phyloP scores from a whole-genome alignment of 331 rosid genomes.

The Telfairia occidentalis region DNA sequence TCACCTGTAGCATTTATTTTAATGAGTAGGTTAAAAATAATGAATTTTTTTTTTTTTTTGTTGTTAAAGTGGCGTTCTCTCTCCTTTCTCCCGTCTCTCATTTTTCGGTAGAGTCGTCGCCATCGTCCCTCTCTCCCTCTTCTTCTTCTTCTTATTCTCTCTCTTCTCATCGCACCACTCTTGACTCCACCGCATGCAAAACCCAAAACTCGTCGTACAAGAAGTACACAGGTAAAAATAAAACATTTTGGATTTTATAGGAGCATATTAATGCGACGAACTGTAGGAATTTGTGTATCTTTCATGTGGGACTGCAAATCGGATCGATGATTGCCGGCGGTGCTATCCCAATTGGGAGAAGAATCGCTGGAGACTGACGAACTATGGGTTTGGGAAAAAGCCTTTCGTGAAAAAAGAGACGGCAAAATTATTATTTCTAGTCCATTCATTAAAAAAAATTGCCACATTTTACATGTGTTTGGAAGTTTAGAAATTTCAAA shows the following conservation, averaged over 20 bases:
- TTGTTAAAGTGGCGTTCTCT: no score
- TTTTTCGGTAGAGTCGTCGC: no score
- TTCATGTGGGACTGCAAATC: constrained; percentile 67
- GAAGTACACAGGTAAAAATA: constrained; percentile 63
- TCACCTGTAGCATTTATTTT: no score
- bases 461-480: no score
- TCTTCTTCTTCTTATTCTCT: constrained; percentile 6
- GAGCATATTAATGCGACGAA: constrained; percentile 58
- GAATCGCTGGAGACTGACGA: constrained; percentile 39
- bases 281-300: constrained; percentile 55
- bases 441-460: no score
- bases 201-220: constrained; percentile 51
- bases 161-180: constrained; percentile 26
- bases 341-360: constrained; percentile 46
- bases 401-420: no score
- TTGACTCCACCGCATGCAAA: constrained; percentile 30
- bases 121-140: constrained; percentile 15
- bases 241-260: constrained; percentile 12
- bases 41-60: no score
- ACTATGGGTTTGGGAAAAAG: constrained; percentile 52
- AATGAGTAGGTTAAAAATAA: no score
- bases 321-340: constrained; percentile 58
- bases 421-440: no score
- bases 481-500: no score
- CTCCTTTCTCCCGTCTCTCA: constrained; percentile 20